These are phyloP conservation scores for Pleomassaria siparia DNA, from an alignment of 2,329 filamentous ascomycete genomes.

Conservation along the genomic window DNA sequence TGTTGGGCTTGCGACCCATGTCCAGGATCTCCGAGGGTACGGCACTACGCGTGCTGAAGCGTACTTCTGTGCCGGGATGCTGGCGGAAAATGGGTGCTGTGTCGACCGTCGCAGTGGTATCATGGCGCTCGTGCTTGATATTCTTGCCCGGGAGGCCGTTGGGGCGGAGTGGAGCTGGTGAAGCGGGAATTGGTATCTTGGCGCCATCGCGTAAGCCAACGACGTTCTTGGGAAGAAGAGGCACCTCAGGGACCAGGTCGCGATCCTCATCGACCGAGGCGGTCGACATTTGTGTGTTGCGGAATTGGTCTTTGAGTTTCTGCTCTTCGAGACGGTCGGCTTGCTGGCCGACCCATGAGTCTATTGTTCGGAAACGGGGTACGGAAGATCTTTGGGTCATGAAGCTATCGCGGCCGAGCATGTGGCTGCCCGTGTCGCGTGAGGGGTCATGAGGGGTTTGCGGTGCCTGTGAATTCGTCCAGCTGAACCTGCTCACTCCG, in stretches of 20 bases:
- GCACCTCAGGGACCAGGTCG: slow-evolving; percentile 30
- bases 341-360: slow-evolving; percentile 46
- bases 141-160: slow-evolving; percentile 33
- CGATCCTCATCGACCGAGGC: slow-evolving; percentile 24
- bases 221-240: slow-evolving; percentile 26
- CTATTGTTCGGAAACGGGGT: slow-evolving; percentile 44
- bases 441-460: slow-evolving; percentile 40
- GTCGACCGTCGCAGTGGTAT: slow-evolving; percentile 32
- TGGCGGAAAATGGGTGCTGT: slow-evolving; percentile 45
- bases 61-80: slow-evolving; percentile 44
- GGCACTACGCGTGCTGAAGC: slow-evolving; percentile 40
- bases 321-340: slow-evolving; percentile 40
- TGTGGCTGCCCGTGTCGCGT: slow-evolving; percentile 28
- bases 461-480: slow-evolving; percentile 45
- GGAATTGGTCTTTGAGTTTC: slow-evolving; percentile 38
- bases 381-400: slow-evolving; percentile 41
- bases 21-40: slow-evolving; percentile 45
- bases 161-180: slow-evolving; percentile 9
- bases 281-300: slow-evolving; percentile 31
- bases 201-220: slow-evolving; percentile 8
- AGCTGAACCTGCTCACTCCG: slow-evolving; percentile 40
- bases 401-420: slow-evolving; percentile 36
- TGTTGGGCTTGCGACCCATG: slow-evolving; percentile 15
- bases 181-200: slow-evolving; percentile 4
- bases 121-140: slow-evolving; percentile 37